These are phyloP conservation scores for Sporothrix curviconia DNA, from an alignment of 2,329 filamentous ascomycete genomes.

Conservation along the genomic window DNA sequence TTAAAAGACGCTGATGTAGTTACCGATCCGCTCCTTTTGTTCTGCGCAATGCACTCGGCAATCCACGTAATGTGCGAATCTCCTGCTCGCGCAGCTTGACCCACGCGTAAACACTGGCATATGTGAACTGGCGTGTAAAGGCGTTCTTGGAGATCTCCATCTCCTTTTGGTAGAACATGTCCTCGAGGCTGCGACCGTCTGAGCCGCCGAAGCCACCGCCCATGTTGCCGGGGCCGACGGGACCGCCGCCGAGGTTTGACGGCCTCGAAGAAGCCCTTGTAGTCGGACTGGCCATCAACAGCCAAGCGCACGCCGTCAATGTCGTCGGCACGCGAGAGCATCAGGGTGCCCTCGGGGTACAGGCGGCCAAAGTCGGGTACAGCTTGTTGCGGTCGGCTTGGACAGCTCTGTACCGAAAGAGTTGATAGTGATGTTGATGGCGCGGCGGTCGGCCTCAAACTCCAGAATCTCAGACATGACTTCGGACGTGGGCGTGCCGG, in stretches of 20 bases:
- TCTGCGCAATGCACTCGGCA: conserved; percentile 97
- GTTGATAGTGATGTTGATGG: conserved; percentile 99
- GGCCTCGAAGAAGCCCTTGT: conserved; percentile 93
- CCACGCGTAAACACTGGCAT: conserved; percentile 94
- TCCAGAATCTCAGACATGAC: conserved; percentile 94
- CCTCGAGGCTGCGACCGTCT: conserved; percentile 86
- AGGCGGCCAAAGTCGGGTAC: conserved; percentile 88
- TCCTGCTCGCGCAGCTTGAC: conserved; percentile 98
- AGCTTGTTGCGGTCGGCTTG: conserved; percentile 93
- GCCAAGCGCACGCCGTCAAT: conserved; percentile 88
- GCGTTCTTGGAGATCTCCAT: conserved; percentile 96
- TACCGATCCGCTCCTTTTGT: conserved; percentile 97
- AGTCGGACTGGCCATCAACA: conserved; percentile 87
- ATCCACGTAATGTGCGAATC: conserved; percentile 99
- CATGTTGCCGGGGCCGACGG: conserved; percentile 75
- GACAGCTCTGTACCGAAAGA: conserved; percentile 94
- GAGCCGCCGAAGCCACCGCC: conserved; percentile 62
- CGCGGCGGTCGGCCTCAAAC: conserved; percentile 92
- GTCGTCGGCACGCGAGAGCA: conserved; percentile 92
- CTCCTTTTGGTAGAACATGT: conserved; percentile 98
- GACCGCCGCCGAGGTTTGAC: conserved; percentile 68
- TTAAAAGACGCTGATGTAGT: conserved; percentile 96
- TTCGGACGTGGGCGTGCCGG: conserved; percentile 81
- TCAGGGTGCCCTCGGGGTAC: conserved; percentile 88
- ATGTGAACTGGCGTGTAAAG: conserved; percentile 94